These are phyloP conservation scores for Turnera subulata DNA, from an alignment of 345 rosid species.

Conservation along the genomic window DNA sequence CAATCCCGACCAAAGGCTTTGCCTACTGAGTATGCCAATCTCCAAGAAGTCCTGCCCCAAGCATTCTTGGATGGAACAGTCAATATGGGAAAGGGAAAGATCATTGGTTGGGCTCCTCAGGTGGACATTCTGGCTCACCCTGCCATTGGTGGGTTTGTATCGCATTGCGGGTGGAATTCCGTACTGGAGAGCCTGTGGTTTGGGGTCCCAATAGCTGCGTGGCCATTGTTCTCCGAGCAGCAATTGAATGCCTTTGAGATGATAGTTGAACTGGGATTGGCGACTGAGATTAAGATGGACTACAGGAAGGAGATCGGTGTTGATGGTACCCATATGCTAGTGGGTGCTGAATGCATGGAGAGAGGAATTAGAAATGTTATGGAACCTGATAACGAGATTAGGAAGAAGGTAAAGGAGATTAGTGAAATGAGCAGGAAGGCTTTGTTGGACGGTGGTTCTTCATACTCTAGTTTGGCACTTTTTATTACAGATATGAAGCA, in stretches of 20 bases:
- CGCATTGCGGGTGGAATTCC: constrained; percentile 18
- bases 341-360: background rate
- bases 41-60: background rate
- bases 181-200: constrained; percentile 7
- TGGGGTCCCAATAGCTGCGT: constrained; percentile 11
- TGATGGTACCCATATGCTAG: background rate
- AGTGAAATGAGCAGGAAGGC: background rate
- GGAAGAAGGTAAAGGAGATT: background rate
- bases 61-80: constrained; percentile 5
- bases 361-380: background rate
- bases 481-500: too few species aligned
- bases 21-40: background rate
- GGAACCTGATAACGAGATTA: background rate
- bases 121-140: constrained; percentile 6
- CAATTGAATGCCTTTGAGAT: constrained; percentile 6
- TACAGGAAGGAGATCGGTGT: background rate
- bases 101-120: constrained; percentile 17
- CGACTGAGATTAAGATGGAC: background rate
- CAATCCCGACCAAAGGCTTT: background rate
- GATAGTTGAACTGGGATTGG: constrained; percentile 4
- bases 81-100: constrained; percentile 1
- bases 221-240: constrained; percentile 10
- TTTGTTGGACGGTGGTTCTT: constrained; percentile 8
- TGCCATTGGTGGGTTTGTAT: constrained; percentile 11
- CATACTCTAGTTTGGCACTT: background rate